phyloP scores from a whole-genome alignment of 208 protist species.

The Trypanosoma rangeli region DNA sequence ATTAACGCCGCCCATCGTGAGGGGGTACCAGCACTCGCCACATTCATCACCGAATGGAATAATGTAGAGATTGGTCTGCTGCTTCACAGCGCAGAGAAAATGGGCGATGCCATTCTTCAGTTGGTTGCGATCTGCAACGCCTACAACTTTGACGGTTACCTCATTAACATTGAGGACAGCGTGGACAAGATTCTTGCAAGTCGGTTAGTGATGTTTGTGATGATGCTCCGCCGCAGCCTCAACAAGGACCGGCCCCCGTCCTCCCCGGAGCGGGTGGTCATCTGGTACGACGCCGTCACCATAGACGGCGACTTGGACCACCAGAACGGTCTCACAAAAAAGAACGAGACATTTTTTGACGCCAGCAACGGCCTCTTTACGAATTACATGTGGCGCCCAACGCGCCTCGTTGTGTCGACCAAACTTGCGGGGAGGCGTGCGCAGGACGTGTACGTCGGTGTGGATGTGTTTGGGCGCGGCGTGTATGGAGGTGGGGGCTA shows the following conservation, averaged over 20 bases:
- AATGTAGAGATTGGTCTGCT: not conserved
- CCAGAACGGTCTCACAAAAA: conserved; percentile 75
- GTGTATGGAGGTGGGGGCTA: conserved; percentile 77
- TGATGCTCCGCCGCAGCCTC: conserved; percentile 40
- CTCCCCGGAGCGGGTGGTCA: conserved; percentile 32
- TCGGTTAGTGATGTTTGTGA: conserved; percentile 53
- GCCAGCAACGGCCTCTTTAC: conserved; percentile 80
- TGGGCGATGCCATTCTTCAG: conserved; percentile 39
- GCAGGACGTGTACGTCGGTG: conserved; percentile 72
- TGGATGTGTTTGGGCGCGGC: conserved; percentile 85
- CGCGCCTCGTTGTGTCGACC: conserved; percentile 32
- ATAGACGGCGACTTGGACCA: conserved; percentile 53
- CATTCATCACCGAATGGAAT: conserved; percentile 84
- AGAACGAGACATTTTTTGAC: conserved; percentile 88
- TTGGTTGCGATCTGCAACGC: conserved; percentile 59
- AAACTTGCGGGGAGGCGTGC: conserved; percentile 34
- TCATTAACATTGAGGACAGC: conserved; percentile 88
- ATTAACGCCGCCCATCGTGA: conserved; percentile 70
- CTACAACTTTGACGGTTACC: conserved; percentile 91
- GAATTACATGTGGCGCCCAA: conserved; percentile 89
- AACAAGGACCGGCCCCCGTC: conserved; percentile 10
- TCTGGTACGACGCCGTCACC: conserved; percentile 93
- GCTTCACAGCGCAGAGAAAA: conserved; percentile 31
- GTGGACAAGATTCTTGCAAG: conserved; percentile 40
- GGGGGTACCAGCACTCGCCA: conserved; percentile 83